Conservation (phyloP, 176 grass and related monocot genomes). For the maize (Zea mays) region Zm-B73-REFERENCE-NAM-5.0 NC_050100.1:15480501-15481000, state of each 20-base stretch:
- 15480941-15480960: background rate
- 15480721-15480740: constrained; percentile 5
- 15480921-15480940: background rate
- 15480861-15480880: constrained; percentile 2
- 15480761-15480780: background rate
- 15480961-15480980: background rate
- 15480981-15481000: background rate
- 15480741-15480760: background rate
- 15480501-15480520: too few relatives aligned
- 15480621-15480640: background rate
- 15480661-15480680: constrained; percentile 9
- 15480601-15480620: too few relatives aligned
- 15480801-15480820: background rate
- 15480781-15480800: background rate
- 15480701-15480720: constrained; percentile 1
- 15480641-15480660: constrained; percentile 13
- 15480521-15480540: too few relatives aligned
- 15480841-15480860: background rate
- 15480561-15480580: too few relatives aligned
- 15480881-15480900: background rate
- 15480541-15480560: too few relatives aligned
- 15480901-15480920: background rate
- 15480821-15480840: background rate
- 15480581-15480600: too few relatives aligned
- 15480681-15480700: background rate